phyloP scores from a whole-genome alignment of 495 filamentous ascomycete genomes.

The Hypoxylon intermedium region DNA sequence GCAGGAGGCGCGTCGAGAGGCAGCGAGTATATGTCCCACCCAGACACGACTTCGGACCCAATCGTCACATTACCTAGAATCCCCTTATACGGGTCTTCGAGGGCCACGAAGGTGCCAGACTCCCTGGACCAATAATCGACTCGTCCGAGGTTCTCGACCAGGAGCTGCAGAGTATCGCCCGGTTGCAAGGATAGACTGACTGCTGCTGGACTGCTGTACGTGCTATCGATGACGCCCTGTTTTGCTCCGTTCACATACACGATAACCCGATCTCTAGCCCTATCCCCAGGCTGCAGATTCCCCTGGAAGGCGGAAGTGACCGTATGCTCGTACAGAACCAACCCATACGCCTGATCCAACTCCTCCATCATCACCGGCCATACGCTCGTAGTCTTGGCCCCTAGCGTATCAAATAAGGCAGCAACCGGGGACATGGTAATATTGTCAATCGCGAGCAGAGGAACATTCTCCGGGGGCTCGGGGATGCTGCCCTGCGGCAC shows the following conservation, averaged over 20 bases:
- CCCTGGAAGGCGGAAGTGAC: conserved; percentile 38
- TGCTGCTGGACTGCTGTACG: conserved; percentile 45
- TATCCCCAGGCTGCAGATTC: conserved; percentile 46
- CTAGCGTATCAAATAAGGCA: conserved; percentile 43
- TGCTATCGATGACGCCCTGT: conserved; percentile 53
- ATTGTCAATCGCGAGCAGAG: conserved; percentile 40
- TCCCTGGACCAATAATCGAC: conserved; percentile 53
- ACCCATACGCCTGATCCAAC: conserved; percentile 50
- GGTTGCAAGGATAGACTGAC: conserved; percentile 44
- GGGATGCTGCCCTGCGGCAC: conserved; percentile 44
- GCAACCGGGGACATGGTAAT: conserved; percentile 39
- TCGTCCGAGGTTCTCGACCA: conserved; percentile 57
- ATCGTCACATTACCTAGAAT: conserved; percentile 55
- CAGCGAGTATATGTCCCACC: conserved; percentile 52
- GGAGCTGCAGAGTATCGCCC: conserved; percentile 49
- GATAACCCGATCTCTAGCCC: conserved; percentile 52
- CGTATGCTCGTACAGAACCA: conserved; percentile 51
- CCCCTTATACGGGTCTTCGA: conserved; percentile 54
- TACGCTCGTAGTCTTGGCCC: conserved; percentile 9
- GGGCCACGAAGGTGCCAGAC: conserved; percentile 40
- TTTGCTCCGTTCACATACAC: conserved; percentile 52
- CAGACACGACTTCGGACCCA: conserved; percentile 35
- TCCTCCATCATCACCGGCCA: conserved; percentile 55
- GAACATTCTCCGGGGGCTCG: conserved; percentile 40
- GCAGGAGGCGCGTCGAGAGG: conserved; percentile 39